These are phyloP conservation scores for Cornus controversa DNA, from an alignment of 148 eudicot species.

Conservation along the genomic window DNA sequence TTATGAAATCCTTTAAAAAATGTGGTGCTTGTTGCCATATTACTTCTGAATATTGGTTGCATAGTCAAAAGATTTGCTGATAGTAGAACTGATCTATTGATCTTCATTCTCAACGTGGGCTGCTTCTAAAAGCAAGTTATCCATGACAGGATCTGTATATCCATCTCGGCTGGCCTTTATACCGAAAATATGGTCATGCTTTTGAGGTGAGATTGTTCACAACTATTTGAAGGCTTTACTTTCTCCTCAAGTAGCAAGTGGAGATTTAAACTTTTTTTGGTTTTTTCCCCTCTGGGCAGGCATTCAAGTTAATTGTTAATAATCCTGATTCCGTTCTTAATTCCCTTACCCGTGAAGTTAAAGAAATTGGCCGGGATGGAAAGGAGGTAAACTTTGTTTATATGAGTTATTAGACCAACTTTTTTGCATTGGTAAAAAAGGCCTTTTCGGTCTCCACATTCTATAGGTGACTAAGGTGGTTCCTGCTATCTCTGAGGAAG, in stretches of 20 bases:
- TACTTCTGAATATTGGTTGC: too few relatives aligned
- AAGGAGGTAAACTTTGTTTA: slow-evolving; percentile 40
- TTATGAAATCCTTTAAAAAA: too few relatives aligned
- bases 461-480: slow-evolving; percentile 45
- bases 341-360: slow-evolving; percentile 47
- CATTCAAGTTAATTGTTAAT: slow-evolving; percentile 47
- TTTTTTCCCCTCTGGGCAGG: slow-evolving; percentile 18
- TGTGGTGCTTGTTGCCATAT: too few relatives aligned
- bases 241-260: neutral
- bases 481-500: slow-evolving; percentile 58
- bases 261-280: neutral
- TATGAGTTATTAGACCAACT: neutral
- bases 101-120: neutral
- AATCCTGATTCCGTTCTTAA: slow-evolving; percentile 59
- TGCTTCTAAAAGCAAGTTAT: neutral
- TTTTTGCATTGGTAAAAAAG: neutral
- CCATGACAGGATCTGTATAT: slow-evolving; percentile 65
- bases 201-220: slow-evolving; percentile 52
- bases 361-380: slow-evolving; percentile 52
- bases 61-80: too few relatives aligned
- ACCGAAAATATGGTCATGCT: slow-evolving; percentile 81
- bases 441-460: slow-evolving; percentile 8
- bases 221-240: neutral
- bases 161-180: slow-evolving; percentile 80
- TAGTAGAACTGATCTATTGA: too few relatives aligned